A percentile compares a stretch with the other conserved stretches of the same genome.
phyloP scores from a whole-genome alignment of 495 filamentous ascomycete genomes.

The Talaromyces borbonicus region DNA sequence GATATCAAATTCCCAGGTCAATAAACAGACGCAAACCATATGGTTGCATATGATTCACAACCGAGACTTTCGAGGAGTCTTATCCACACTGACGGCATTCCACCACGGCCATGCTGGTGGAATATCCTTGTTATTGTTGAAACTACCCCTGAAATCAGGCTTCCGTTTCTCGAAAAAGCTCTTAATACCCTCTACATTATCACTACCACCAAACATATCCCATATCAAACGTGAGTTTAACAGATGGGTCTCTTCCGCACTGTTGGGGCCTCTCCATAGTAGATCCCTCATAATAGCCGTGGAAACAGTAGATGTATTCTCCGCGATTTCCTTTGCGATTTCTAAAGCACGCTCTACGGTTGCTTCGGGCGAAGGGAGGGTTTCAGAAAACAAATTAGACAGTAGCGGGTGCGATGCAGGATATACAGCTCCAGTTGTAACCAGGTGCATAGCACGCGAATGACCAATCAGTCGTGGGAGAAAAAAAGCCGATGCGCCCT shows the following conservation, averaged over 20 bases:
- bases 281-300: constrained; percentile 44
- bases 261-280: constrained; percentile 41
- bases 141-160: constrained; percentile 39
- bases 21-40: too few relatives aligned
- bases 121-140: constrained; percentile 14
- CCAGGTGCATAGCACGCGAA: constrained; percentile 41
- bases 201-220: constrained; percentile 38
- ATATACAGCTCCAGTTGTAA: constrained; percentile 23
- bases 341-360: constrained; percentile 42
- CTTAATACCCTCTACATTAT: constrained; percentile 37
- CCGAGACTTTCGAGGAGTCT: background rate
- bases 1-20: too few relatives aligned
- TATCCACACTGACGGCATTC: constrained; percentile 6
- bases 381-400: constrained; percentile 43
- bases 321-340: constrained; percentile 40
- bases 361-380: constrained; percentile 32
- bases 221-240: constrained; percentile 46
- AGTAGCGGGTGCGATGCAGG: constrained; percentile 33
- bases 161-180: constrained; percentile 40
- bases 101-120: constrained; percentile 20
- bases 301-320: constrained; percentile 41
- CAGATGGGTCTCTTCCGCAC: constrained; percentile 46
- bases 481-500: constrained; percentile 51
- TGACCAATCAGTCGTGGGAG: constrained; percentile 48
- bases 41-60: background rate